These are phyloP conservation scores for Triglochin maritima DNA, from an alignment of 106 monocot species.

Conservation along the genomic window DNA sequence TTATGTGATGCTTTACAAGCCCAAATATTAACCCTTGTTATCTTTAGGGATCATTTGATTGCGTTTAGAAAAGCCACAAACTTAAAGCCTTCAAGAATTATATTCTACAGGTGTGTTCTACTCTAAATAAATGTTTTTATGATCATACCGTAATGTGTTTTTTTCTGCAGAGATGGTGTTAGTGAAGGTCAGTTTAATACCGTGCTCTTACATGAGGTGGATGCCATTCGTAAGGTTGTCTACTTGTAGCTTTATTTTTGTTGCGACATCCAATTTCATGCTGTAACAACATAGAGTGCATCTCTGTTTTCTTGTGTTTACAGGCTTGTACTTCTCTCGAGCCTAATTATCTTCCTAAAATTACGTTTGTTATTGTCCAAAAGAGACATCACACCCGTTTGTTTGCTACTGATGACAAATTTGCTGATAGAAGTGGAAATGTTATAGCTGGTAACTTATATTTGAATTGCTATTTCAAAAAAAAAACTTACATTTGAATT, in stretches of 20 bases:
- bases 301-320: neutral
- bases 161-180: slow-evolving; percentile 18
- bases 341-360: slow-evolving; percentile 40
- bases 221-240: slow-evolving; percentile 54
- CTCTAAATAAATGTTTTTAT: neutral
- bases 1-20: too few relatives aligned
- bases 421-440: slow-evolving; percentile 58
- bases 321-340: slow-evolving; percentile 68
- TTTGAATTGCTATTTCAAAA: neutral
- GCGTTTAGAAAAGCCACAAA: slow-evolving; percentile 26
- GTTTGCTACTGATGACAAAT: slow-evolving; percentile 27
- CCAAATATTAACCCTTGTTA: too few relatives aligned
- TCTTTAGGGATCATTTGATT: slow-evolving; percentile 49
- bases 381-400: slow-evolving; percentile 84
- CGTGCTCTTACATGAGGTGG: slow-evolving; percentile 59
- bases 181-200: slow-evolving; percentile 48
- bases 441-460: slow-evolving; percentile 33
- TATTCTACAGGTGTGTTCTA: slow-evolving; percentile 48
- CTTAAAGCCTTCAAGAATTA: slow-evolving; percentile 45
- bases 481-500: neutral
- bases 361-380: slow-evolving; percentile 88
- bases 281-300: too few relatives aligned
- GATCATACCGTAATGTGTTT: neutral
- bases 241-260: too few relatives aligned
- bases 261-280: too few relatives aligned